A percentile compares a stretch with the other conserved stretches of the same genome.
phyloP scores from a whole-genome alignment of 1,284 basidiomycete genomes.

The Coniophora puteana region DNA sequence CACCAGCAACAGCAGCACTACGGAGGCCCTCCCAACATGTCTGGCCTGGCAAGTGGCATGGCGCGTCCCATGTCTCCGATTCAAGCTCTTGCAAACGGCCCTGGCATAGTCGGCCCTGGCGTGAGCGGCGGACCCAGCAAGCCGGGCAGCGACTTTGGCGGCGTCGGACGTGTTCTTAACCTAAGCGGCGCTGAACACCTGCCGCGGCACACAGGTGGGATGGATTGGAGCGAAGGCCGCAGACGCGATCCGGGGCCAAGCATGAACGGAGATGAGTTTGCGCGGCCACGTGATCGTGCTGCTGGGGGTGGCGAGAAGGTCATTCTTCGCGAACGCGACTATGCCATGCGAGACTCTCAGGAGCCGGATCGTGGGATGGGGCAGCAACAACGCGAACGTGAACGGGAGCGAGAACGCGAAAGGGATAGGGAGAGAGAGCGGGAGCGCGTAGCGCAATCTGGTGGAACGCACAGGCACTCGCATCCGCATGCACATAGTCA shows the following conservation, averaged over 20 bases:
- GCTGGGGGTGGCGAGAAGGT: conserved; percentile 6
- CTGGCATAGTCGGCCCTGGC: background rate
- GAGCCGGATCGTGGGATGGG: conserved; percentile 15
- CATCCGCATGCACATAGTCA: conserved; percentile 22
- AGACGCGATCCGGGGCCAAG: conserved; percentile 26
- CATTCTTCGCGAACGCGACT: conserved; percentile 2
- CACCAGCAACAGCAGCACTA: conserved; percentile 6
- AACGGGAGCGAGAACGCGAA: conserved; percentile 31
- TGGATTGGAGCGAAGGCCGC: conserved; percentile 22
- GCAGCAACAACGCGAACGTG: conserved; percentile 12
- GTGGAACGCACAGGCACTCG: conserved; percentile 20
- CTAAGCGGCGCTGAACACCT: conserved; percentile 13
- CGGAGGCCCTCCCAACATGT: too few relatives aligned
- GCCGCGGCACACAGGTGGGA: conserved; percentile 21
- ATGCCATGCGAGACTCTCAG: too few relatives aligned
- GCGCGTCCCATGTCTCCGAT: too few relatives aligned
- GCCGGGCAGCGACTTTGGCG: conserved; percentile 21
- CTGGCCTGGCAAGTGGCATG: too few relatives aligned
- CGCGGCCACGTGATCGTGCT: too few relatives aligned
- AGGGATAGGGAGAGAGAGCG: conserved; percentile 13
- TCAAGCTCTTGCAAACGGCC: conserved; percentile 12
- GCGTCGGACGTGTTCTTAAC: conserved; percentile 9
- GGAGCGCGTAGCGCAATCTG: conserved; percentile 19
- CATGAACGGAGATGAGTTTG: too few relatives aligned
- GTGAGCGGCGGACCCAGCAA: background rate